Evolutionary conservation across 2,329 filamentous ascomycete genomes (phyloP).

Genomic region (Pseudovirgaria hyperparasitica): DNA sequence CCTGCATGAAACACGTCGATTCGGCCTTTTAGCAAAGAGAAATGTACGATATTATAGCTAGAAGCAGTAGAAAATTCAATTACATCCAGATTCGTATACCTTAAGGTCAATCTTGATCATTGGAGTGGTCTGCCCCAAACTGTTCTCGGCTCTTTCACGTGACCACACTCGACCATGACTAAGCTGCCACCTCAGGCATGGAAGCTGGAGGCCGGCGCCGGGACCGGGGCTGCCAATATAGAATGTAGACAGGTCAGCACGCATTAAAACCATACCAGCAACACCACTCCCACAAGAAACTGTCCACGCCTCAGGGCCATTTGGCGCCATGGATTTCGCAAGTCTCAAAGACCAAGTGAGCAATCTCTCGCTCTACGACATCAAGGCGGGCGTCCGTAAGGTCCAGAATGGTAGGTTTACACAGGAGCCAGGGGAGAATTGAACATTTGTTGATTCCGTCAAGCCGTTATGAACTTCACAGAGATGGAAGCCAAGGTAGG

Average conservation of each 20-base stretch:
- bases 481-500: constrained; percentile 73
- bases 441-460: constrained; percentile 9
- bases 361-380: constrained; percentile 85
- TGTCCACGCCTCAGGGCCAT: constrained; percentile 4
- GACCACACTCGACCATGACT: too few relatives aligned
- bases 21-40: too few relatives aligned
- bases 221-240: too few relatives aligned
- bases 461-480: constrained; percentile 96
- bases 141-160: neutral
- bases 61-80: too few relatives aligned
- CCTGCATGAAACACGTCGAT: neutral
- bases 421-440: too few relatives aligned
- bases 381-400: constrained; percentile 90
- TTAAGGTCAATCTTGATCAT: too few relatives aligned
- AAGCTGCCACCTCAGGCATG: constrained; percentile 13
- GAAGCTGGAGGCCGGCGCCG: too few relatives aligned
- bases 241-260: too few relatives aligned
- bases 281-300: constrained; percentile 3
- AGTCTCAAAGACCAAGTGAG: constrained; percentile 75
- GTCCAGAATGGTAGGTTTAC: constrained; percentile 75
- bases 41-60: too few relatives aligned
- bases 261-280: too few relatives aligned
- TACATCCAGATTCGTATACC: too few relatives aligned
- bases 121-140: neutral
- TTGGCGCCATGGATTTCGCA: constrained; percentile 64